These are phyloP conservation scores for Pleurotus pulmonarius DNA, from an alignment of 768 basidiomycete genomes.

Conservation along the genomic window DNA sequence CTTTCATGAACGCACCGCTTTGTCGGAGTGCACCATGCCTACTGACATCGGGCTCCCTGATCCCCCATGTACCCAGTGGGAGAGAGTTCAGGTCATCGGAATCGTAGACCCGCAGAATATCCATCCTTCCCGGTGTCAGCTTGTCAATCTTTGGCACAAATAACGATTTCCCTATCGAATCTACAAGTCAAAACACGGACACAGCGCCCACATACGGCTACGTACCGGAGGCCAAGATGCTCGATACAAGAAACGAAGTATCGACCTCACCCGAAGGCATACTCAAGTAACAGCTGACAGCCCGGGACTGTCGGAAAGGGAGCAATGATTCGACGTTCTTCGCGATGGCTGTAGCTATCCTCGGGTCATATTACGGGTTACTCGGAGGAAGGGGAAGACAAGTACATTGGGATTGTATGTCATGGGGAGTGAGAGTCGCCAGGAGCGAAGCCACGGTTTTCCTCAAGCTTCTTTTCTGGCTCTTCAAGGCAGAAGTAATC, in stretches of 20 bases:
- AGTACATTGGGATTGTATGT: constrained; percentile 3
- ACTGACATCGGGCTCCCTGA: constrained; percentile 56
- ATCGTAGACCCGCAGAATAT: constrained; percentile 60
- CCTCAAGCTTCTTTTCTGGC: not conserved
- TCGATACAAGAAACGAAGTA: constrained; percentile 47
- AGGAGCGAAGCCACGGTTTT: not conserved
- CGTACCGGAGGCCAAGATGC: constrained; percentile 55
- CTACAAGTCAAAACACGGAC: not conserved
- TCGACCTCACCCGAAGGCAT: constrained; percentile 74
- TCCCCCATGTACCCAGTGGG: constrained; percentile 68
- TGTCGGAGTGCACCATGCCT: constrained; percentile 42
- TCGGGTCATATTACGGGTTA: not conserved
- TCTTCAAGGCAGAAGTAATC: not conserved
- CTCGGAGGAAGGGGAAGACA: not conserved
- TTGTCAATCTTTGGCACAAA: constrained; percentile 65
- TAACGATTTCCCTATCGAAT: constrained; percentile 52
- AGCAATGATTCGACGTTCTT: constrained; percentile 45
- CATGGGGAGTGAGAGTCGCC: not conserved
- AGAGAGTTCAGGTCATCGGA: constrained; percentile 55
- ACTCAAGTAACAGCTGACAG: constrained; percentile 73
- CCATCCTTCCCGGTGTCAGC: constrained; percentile 48
- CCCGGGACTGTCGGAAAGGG: constrained; percentile 43
- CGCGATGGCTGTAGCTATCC: constrained; percentile 44
- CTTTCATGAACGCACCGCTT: constrained; percentile 40
- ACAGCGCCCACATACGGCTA: not conserved